Evolutionary conservation across 169 alveolate genomes (phyloP).

Genomic region (Eimeria necatrix): DNA sequence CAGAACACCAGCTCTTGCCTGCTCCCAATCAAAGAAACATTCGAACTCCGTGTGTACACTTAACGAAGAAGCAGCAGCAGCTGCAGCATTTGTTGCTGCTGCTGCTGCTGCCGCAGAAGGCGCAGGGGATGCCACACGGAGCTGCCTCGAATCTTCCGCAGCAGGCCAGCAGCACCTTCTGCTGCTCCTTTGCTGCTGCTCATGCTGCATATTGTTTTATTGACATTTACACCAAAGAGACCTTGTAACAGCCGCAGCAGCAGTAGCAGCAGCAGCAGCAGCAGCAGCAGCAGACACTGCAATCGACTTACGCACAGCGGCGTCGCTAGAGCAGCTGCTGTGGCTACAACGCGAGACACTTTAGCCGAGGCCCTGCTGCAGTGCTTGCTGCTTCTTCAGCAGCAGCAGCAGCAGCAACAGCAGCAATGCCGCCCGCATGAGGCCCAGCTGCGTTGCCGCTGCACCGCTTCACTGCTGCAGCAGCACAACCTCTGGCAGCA

Average conservation of each 20-base stretch:
- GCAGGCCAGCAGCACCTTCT: background rate
- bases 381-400: background rate
- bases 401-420: constrained; percentile 9
- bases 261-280: constrained; percentile 33
- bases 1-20: too few species aligned
- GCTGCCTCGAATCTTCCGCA: background rate
- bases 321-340: background rate
- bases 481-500: constrained; percentile 9
- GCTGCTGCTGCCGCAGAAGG: too few species aligned
- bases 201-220: too few species aligned
- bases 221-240: background rate
- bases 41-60: too few species aligned
- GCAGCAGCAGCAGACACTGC: background rate
- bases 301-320: too few species aligned
- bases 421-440: background rate
- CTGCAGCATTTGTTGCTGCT: too few species aligned
- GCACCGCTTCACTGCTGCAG: constrained; percentile 8
- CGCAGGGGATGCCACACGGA: too few species aligned
- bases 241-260: background rate
- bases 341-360: background rate
- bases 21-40: too few species aligned
- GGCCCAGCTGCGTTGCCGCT: too few species aligned
- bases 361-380: background rate
- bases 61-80: too few species aligned
- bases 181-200: background rate